Evolutionary conservation across 2,329 filamentous ascomycete genomes (phyloP), one percentile per base, ranked within the genome.

Genomic region (Endoconidiophora polonica): DNA sequence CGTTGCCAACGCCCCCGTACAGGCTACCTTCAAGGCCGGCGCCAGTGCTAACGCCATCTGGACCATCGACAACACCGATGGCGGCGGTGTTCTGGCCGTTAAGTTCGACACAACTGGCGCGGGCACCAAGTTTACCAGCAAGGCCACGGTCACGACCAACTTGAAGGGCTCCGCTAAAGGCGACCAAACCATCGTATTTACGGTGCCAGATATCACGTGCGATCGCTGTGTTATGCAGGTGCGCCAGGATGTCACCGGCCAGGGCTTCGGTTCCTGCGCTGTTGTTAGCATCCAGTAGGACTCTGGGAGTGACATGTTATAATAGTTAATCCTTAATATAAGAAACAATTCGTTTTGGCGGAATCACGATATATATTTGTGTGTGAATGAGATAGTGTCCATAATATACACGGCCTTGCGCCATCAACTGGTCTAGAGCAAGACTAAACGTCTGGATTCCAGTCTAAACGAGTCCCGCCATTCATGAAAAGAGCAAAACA

Each of bases 181-280:
- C 29, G 41, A 50, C 33, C 48, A 50, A 14, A 40, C 40, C 37
- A 44, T 50, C 23, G 29, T 44, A n/a, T 45, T 50, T 16, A 20
- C 14, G 4, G 48, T 50, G 12, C 50, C 46, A 3, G n/a, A 45
- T 18, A 22, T 39, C 12, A 24, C 29, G 46, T 46, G 42, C 43
- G 39, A 40, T 12, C 29, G 33, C 3, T 50, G 48, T 12, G 36
- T 50, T 18, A 22, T 50, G 26, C 40, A 50, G 48, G 48, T 50
- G 9, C 41, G 48, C 20, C 41, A 45, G 42, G 48, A 45, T 40
- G 39, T 50, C 4, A 39, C n/a, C 3, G 48, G 33, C 36, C 23
- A 24, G 18, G 48, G 48, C 10, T 50, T 50, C 41, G 48, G 48
- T n/a, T 52, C 41, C 33, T 52, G 50, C 42, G 46, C 41, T 26